These are phyloP conservation scores for Xylaria longipes DNA, from an alignment of 495 filamentous ascomycete species.

Conservation along the genomic window DNA sequence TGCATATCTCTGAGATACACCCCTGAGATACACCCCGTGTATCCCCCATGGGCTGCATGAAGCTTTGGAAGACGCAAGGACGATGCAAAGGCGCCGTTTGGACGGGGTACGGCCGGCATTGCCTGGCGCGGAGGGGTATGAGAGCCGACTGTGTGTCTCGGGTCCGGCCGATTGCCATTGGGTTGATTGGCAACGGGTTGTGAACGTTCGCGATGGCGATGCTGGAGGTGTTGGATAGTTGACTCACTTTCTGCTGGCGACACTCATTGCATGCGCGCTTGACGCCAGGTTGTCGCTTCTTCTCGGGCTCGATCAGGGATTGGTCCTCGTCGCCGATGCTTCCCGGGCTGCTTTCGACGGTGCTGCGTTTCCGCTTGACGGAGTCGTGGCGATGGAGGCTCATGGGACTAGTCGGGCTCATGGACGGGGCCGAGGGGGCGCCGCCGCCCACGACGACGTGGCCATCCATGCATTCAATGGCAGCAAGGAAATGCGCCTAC, in stretches of 20 bases:
- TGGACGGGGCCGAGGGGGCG: constrained; percentile 45
- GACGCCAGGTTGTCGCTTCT: constrained; percentile 72
- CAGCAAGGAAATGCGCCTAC: constrained; percentile 22
- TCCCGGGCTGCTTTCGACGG: constrained; percentile 71
- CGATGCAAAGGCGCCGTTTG: not conserved
- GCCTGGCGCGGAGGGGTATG: not conserved
- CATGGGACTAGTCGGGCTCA: constrained; percentile 49
- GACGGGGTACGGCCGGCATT: not conserved
- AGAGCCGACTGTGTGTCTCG: not conserved
- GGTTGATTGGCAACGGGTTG: not conserved
- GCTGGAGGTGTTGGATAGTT: constrained; percentile 23
- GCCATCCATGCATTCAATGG: constrained; percentile 50
- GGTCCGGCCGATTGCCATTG: not conserved
- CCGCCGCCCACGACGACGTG: constrained; percentile 43
- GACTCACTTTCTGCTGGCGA: constrained; percentile 86
- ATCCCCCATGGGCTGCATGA: constrained; percentile 12
- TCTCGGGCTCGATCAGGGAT: constrained; percentile 61
- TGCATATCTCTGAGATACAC: constrained; percentile 15
- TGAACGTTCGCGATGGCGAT: not conserved
- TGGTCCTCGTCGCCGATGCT: constrained; percentile 70
- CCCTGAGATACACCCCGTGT: not conserved
- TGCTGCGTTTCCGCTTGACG: constrained; percentile 57
- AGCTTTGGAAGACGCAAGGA: not conserved
- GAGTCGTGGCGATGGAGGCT: constrained; percentile 54
- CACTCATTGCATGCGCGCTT: constrained; percentile 96